Evolutionary conservation across 495 filamentous ascomycete species (phyloP).

Genomic region (Lasiosphaeriaceae sp.): DNA sequence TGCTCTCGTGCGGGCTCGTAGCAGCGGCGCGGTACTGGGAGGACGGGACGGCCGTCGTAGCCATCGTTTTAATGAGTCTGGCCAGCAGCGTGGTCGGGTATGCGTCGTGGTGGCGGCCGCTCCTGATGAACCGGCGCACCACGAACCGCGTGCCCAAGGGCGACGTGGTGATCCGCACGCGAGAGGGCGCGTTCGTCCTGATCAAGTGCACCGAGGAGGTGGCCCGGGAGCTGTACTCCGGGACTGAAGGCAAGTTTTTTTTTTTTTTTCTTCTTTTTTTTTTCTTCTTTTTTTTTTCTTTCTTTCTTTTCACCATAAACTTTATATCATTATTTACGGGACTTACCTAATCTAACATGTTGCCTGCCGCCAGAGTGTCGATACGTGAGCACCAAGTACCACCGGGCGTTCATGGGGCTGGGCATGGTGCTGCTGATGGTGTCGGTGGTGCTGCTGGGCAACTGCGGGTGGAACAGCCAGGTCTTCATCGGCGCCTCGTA

Average conservation of each 20-base stretch:
- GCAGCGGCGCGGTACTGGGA: constrained; percentile 25
- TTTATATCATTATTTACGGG: background rate
- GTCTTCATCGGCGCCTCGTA: constrained; percentile 54
- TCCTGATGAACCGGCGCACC: constrained; percentile 45
- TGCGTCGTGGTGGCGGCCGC: constrained; percentile 52
- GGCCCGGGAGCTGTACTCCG: constrained; percentile 60
- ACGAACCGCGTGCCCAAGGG: constrained; percentile 50
- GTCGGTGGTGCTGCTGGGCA: constrained; percentile 57
- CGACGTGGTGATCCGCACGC: constrained; percentile 58
- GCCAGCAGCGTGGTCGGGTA: constrained; percentile 50
- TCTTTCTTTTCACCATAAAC: background rate
- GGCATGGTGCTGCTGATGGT: constrained; percentile 61
- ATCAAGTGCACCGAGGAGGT: constrained; percentile 61
- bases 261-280: constrained; percentile 11
- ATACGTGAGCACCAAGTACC: constrained; percentile 36
- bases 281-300: background rate
- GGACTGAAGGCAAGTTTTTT: constrained; percentile 37
- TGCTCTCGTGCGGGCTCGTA: constrained; percentile 48
- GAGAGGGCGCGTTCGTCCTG: constrained; percentile 58
- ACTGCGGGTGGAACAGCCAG: constrained; percentile 58
- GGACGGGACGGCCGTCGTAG: constrained; percentile 53
- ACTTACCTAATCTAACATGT: too few species aligned
- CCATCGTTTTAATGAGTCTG: constrained; percentile 42
- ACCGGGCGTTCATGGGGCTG: constrained; percentile 51
- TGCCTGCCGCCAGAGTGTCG: too few species aligned